These are phyloP conservation scores for Leptodontidium sp. DNA, from an alignment of 2,329 filamentous ascomycete genomes.

Conservation along the genomic window DNA sequence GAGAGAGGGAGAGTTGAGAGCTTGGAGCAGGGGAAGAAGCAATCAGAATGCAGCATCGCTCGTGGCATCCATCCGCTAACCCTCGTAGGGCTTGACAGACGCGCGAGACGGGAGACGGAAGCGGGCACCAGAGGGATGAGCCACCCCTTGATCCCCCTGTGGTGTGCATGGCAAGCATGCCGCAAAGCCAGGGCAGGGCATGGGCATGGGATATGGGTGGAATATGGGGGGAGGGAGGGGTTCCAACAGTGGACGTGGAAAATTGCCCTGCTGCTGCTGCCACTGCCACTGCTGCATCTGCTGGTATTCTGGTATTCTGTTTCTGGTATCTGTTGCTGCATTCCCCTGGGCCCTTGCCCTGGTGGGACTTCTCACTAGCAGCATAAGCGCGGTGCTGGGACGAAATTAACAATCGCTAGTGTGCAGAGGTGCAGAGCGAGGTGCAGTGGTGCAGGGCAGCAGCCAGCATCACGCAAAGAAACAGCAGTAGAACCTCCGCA, in stretches of 20 bases:
- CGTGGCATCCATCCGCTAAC: background rate
- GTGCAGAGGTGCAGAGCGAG: background rate
- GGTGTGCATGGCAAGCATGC: background rate
- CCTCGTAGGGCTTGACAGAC: constrained; percentile 14
- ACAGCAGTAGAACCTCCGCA: background rate
- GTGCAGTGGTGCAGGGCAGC: background rate
- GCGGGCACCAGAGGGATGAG: constrained; percentile 11
- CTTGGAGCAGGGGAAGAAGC: constrained; percentile 6
- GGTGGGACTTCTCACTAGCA: constrained; percentile 19
- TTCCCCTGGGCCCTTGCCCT: background rate
- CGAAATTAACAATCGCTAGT: constrained; percentile 12
- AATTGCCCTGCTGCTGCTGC: constrained; percentile 2
- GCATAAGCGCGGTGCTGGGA: constrained; percentile 24
- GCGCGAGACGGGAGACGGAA: constrained; percentile 10
- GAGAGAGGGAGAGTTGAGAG: background rate
- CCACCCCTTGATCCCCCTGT: constrained; percentile 11
- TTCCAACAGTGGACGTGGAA: background rate
- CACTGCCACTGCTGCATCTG: background rate
- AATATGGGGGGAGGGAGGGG: too few species aligned
- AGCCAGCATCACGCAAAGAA: background rate
- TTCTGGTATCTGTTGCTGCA: background rate
- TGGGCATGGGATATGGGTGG: background rate
- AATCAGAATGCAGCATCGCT: constrained; percentile 17
- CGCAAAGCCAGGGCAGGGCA: constrained; percentile 1
- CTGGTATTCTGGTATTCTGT: background rate